Conservation (phyloP, 371 early-diverging fungal species). For the Batkoa obscura region DNA sequence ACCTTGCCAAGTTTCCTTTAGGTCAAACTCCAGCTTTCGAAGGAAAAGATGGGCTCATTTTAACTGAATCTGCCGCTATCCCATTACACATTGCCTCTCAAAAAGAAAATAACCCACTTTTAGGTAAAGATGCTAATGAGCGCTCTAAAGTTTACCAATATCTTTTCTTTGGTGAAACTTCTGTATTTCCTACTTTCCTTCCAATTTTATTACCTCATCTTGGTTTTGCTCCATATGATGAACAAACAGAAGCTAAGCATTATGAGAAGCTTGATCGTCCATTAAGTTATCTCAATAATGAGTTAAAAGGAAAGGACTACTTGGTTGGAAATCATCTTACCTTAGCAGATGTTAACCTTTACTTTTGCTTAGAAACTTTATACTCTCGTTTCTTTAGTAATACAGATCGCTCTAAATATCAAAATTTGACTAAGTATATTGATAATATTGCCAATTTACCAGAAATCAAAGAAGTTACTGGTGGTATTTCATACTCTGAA, state of each 20-base stretch:
- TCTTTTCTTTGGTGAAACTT: slow-evolving; percentile 48
- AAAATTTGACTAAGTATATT: slow-evolving; percentile 55
- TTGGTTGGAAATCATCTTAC: slow-evolving; percentile 80
- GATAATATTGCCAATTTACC: neutral
- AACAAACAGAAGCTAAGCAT: slow-evolving; percentile 40
- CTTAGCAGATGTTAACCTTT: slow-evolving; percentile 50
- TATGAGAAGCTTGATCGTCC: slow-evolving; percentile 39
- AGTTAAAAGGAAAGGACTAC: slow-evolving; percentile 61
- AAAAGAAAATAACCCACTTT: slow-evolving; percentile 31
- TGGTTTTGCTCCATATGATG: slow-evolving; percentile 40
- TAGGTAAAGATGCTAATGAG: slow-evolving; percentile 50
- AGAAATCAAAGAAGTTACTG: neutral
- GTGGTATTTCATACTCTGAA: neutral
- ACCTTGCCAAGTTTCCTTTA: slow-evolving; percentile 50
- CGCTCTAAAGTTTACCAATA: slow-evolving; percentile 59
- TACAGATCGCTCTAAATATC: slow-evolving; percentile 42
- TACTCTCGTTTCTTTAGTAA: too few species aligned
- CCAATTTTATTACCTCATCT: slow-evolving; percentile 23
- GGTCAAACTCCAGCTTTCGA: slow-evolving; percentile 51
- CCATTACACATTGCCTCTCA: slow-evolving; percentile 27
- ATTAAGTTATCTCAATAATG: slow-evolving; percentile 44
- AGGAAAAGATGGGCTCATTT: slow-evolving; percentile 36
- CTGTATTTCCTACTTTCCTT: neutral
- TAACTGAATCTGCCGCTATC: slow-evolving; percentile 63
- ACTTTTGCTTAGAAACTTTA: slow-evolving; percentile 7